Evolutionary conservation across 1,139 yeast genomes (phyloP).

Genomic region (Nakaseomyces sp.): DNA sequence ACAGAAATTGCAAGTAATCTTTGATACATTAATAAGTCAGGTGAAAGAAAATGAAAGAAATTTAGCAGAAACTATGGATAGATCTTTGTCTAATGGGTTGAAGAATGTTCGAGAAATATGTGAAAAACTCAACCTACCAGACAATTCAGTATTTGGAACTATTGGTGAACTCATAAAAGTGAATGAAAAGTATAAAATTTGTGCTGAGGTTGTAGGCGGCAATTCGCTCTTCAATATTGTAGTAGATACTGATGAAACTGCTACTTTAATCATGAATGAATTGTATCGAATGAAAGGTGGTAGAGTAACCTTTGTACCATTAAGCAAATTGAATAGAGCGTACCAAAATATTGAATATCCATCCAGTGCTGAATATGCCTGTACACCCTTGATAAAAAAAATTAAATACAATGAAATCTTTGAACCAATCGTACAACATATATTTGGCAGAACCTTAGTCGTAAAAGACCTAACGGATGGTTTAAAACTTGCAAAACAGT

Average conservation of each 20-base stretch:
- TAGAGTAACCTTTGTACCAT: conserved; percentile 83
- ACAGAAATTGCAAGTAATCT: conserved; percentile 47
- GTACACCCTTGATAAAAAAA: conserved; percentile 69
- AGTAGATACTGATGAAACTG: conserved; percentile 82
- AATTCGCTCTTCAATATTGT: conserved; percentile 78
- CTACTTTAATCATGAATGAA: conserved; percentile 69
- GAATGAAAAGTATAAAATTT: conserved; percentile 73
- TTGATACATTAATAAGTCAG: conserved; percentile 49
- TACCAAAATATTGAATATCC: conserved; percentile 35
- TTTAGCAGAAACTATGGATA: conserved; percentile 66
- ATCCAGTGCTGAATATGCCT: conserved; percentile 36
- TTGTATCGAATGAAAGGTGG: conserved; percentile 65
- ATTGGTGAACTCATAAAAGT: conserved; percentile 75
- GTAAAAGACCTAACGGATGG: conserved; percentile 65
- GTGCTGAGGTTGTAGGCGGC: conserved; percentile 87
- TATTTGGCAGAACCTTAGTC: conserved; percentile 75
- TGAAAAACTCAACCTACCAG: conserved; percentile 43
- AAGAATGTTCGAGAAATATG: conserved; percentile 57
- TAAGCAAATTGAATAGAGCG: conserved; percentile 67
- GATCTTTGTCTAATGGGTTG: conserved; percentile 60
- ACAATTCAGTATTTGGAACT: conserved; percentile 65
- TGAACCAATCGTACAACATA: conserved; percentile 61
- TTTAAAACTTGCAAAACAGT: conserved; percentile 53
- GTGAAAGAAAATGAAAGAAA: conserved; percentile 48
- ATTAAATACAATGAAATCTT: conserved; percentile 50